Conservation (phyloP, 805 yeast species). For the Starmerella cellae region DNA sequence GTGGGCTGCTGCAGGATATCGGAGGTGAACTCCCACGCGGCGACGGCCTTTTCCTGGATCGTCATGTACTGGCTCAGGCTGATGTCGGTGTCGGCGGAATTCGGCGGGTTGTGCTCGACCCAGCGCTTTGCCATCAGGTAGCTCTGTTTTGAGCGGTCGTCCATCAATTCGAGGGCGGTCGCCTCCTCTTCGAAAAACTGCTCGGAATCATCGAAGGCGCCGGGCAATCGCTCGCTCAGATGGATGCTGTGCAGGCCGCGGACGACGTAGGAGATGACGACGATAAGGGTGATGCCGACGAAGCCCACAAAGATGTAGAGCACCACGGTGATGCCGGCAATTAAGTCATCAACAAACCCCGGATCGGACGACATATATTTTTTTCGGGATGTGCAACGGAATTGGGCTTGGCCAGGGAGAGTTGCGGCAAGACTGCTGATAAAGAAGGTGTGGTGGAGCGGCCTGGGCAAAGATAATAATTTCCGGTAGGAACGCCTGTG, state of each 20-base stretch:
- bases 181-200: slow-evolving; percentile 47
- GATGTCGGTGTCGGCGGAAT: slow-evolving; percentile 32
- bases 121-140: slow-evolving; percentile 50
- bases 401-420: too few relatives aligned
- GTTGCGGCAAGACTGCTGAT: too few relatives aligned
- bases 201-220: slow-evolving; percentile 51
- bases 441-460: too few relatives aligned
- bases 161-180: slow-evolving; percentile 52
- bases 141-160: slow-evolving; percentile 38
- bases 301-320: slow-evolving; percentile 6
- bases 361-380: not conserved
- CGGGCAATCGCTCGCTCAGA: slow-evolving; percentile 37
- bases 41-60: slow-evolving; percentile 76
- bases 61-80: slow-evolving; percentile 45
- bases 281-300: slow-evolving; percentile 8
- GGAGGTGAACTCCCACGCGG: slow-evolving; percentile 72
- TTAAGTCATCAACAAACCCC: not conserved
- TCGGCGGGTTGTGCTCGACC: slow-evolving; percentile 33
- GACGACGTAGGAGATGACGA: slow-evolving; percentile 11
- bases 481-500: too few relatives aligned
- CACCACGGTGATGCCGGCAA: slow-evolving; percentile 2
- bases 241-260: slow-evolving; percentile 23
- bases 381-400: too few relatives aligned
- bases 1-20: slow-evolving; percentile 39
- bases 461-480: too few relatives aligned